Base-by-base conservation (phyloP, 306 rosid genomes). In the Acacia confusa region DNA sequence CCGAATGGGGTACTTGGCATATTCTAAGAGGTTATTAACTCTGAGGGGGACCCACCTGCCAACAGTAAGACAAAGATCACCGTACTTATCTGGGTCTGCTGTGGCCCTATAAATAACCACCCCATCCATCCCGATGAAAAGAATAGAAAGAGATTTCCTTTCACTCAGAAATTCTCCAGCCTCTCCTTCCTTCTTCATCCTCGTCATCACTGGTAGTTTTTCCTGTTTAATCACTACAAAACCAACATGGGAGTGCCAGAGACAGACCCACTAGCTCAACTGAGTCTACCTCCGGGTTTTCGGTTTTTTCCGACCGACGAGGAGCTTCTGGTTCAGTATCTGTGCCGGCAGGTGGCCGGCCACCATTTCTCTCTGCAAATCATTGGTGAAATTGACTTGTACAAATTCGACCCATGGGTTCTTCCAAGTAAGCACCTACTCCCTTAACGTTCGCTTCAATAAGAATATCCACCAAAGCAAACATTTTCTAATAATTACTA, bases 311-410 rank as follows among this genome's bases (percentile, higher is more conserved):
- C 98, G 11, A 95, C 97, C 0, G 98, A 95, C 28, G 98, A 95
- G 71, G 98, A 95, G 87, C 97, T 95, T 78, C 66, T 95, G 30
- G 98, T 95, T 74, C 97, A 95, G 74, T 95, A 95, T 44, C 87
- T 95, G 0, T 89, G 97, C 77, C 90, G 97, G 22, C 91, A 95
- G 82, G 98, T 95, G n/a, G 98, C 98, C 15, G 98, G 98, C 11
- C 88, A 92, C 19, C 97, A 92, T 75, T 95, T 95, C 72, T 85
- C 78, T 80, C 85, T 95, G 8, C 92, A 89, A 44, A 83, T 95
- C 44, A 95, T 95, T 58, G 97, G 82, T 11, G 98, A 95, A 45
- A 72, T 95, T 22, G 97, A 95, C 74, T 79, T 95, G 58, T 95
- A 95, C 89, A 95, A 95, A 76, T 95, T 95, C 55, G 97, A 95